Conservation (phyloP, 1,284 basidiomycete genomes). For the Thelephora terrestris region DNA sequence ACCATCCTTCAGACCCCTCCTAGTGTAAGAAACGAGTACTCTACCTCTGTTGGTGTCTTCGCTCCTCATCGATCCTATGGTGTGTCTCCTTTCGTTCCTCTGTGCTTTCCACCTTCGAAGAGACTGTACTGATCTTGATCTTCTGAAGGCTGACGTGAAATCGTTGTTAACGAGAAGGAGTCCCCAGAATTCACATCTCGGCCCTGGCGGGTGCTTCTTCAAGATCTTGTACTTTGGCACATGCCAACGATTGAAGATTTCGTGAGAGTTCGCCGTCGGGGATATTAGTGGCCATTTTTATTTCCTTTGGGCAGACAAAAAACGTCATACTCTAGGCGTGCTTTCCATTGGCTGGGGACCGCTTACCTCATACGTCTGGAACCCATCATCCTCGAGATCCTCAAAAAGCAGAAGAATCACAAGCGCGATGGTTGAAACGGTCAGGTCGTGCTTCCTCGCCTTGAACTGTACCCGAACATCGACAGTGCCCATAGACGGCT, state of each 20-base stretch:
- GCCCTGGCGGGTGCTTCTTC: constrained; percentile 83
- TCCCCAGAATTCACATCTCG: constrained; percentile 74
- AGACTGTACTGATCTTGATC: constrained; percentile 92
- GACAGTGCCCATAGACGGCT: constrained; percentile 85
- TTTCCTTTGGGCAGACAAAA: constrained; percentile 37
- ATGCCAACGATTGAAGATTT: constrained; percentile 91
- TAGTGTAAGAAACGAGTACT: constrained; percentile 7
- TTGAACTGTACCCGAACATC: constrained; percentile 87
- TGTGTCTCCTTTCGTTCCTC: constrained; percentile 90
- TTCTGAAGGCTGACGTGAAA: constrained; percentile 80
- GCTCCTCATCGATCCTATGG: constrained; percentile 87
- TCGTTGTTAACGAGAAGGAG: constrained; percentile 82
- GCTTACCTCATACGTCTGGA: constrained; percentile 63
- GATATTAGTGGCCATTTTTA: constrained; percentile 64
- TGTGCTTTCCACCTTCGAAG: constrained; percentile 75
- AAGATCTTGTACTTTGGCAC: constrained; percentile 94
- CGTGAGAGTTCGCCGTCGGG: constrained; percentile 77
- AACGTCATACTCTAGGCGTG: not conserved
- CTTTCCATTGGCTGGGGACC: constrained; percentile 7
- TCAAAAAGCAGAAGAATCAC: constrained; percentile 89
- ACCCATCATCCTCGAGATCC: constrained; percentile 53
- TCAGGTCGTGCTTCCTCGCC: constrained; percentile 76
- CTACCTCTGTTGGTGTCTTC: constrained; percentile 87
- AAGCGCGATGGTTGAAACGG: constrained; percentile 86
- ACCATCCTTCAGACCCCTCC: not conserved